Percentiles rank a stretch among this genome's conserved stretches.
phyloP scores from a whole-genome alignment of 1,284 basidiomycete genomes.

The Cryptococcus maquisensis region DNA sequence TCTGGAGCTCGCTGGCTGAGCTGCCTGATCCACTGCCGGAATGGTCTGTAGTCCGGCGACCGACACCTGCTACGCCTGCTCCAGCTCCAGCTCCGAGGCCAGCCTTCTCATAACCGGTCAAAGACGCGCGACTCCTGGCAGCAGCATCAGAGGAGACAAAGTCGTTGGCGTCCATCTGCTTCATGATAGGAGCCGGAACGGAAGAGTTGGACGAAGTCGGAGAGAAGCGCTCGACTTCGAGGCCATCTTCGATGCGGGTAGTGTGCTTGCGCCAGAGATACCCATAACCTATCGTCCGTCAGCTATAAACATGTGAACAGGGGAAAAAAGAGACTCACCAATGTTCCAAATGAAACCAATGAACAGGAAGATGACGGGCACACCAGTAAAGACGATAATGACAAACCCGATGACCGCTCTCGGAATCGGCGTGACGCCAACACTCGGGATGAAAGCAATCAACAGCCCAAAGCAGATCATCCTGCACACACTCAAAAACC shows the following conservation, averaged over 20 bases:
- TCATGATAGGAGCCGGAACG: slow-evolving; percentile 24
- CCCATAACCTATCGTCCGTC: slow-evolving; percentile 31
- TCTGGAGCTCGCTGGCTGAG: too few relatives aligned
- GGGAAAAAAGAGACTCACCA: slow-evolving; percentile 51
- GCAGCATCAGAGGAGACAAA: slow-evolving; percentile 9
- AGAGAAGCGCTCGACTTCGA: slow-evolving; percentile 36
- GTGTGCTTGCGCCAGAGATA: slow-evolving; percentile 41
- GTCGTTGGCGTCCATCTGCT: slow-evolving; percentile 14
- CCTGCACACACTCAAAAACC: slow-evolving; percentile 38
- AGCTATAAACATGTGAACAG: neutral
- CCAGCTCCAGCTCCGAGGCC: neutral
- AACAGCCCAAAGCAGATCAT: slow-evolving; percentile 44
- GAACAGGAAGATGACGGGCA: slow-evolving; percentile 55
- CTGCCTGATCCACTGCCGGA: neutral
- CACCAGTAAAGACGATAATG: slow-evolving; percentile 44
- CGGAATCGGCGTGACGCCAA: slow-evolving; percentile 38
- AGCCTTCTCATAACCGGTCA: neutral
- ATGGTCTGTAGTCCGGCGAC: neutral
- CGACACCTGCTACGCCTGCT: neutral
- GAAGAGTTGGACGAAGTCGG: slow-evolving; percentile 32
- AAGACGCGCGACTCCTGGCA: neutral
- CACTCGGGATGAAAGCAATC: slow-evolving; percentile 44
- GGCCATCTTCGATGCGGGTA: slow-evolving; percentile 44
- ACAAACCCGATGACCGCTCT: slow-evolving; percentile 47
- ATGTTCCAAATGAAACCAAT: slow-evolving; percentile 83